Conservation (phyloP, 2,329 filamentous ascomycete species). For the Lecanoromycetidae sp. region DNA sequence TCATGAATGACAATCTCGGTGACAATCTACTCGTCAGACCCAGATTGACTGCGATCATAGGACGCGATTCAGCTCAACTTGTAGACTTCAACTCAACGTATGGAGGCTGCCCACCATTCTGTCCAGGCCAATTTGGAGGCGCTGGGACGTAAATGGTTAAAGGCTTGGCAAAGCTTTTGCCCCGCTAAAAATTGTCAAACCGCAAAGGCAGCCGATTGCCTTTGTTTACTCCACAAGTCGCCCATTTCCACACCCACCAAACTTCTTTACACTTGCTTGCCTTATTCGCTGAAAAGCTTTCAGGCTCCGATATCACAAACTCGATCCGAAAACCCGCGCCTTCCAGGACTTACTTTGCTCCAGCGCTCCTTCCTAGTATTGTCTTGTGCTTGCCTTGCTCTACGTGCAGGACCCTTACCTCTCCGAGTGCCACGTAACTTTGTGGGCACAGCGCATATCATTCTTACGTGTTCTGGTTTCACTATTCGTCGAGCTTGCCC, state of each 20-base stretch:
- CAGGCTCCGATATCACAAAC: no score
- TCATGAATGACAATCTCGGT: neutral
- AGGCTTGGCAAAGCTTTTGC: neutral
- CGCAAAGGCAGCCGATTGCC: neutral
- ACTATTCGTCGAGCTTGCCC: no score
- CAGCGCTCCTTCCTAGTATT: no score
- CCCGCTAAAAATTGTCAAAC: conserved; percentile 5
- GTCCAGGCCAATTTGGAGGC: conserved; percentile 4
- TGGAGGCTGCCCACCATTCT: conserved; percentile 3
- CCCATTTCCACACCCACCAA: neutral
- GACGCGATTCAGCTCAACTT: neutral
- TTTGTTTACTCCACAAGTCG: conserved; percentile 2
- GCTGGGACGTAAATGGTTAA: conserved; percentile 3
- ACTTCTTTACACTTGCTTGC: neutral
- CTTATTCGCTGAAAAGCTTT: no score
- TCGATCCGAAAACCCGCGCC: no score
- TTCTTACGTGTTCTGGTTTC: no score
- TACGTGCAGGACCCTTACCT: no score
- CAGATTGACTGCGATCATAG: neutral
- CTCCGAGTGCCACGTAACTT: no score
- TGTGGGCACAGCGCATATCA: no score
- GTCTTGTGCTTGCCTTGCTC: no score
- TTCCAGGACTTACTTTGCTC: no score
- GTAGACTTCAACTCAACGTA: neutral
- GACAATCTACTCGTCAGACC: neutral